phyloP scores from a whole-genome alignment of 805 yeast genomes.

The Sugiyamaella americana region DNA sequence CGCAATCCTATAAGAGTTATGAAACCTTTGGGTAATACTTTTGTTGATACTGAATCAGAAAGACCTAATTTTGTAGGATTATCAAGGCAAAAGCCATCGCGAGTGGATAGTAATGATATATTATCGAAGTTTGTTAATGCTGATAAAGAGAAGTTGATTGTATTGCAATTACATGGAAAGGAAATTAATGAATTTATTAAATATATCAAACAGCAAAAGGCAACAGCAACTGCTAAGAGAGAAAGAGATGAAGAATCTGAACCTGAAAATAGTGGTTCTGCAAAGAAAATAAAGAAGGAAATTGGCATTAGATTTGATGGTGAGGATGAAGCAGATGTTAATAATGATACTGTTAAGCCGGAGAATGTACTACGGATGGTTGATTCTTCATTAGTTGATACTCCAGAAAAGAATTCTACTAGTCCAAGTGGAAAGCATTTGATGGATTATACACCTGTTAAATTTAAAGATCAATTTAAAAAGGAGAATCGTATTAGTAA shows the following conservation, averaged over 20 bases:
- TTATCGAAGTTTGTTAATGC: neutral
- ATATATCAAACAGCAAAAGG: slow-evolving; percentile 4
- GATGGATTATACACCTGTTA: neutral
- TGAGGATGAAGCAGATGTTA: slow-evolving; percentile 20
- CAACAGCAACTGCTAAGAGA: slow-evolving; percentile 14
- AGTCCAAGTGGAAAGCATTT: neutral
- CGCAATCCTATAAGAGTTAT: slow-evolving; percentile 24
- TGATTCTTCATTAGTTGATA: slow-evolving; percentile 32
- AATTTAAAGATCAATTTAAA: neutral
- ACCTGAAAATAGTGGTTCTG: slow-evolving; percentile 6
- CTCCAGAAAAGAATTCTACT: slow-evolving; percentile 24
- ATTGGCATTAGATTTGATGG: slow-evolving; percentile 18
- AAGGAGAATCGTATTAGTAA: neutral
- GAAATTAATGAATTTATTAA: slow-evolving; percentile 14
- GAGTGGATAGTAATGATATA: slow-evolving; percentile 7
- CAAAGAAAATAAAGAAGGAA: slow-evolving; percentile 17
- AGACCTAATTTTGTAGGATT: slow-evolving; percentile 13
- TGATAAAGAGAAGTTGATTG: slow-evolving; percentile 1
- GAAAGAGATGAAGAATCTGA: slow-evolving; percentile 17
- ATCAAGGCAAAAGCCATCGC: slow-evolving; percentile 10
- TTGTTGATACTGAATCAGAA: slow-evolving; percentile 26
- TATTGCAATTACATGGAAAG: slow-evolving; percentile 13
- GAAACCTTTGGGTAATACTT: slow-evolving; percentile 26
- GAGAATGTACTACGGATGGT: slow-evolving; percentile 33
- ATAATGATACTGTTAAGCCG: slow-evolving; percentile 25